These are phyloP conservation scores for Phytophthora pistaciae DNA, from an alignment of 352 stramenopile species.

Conservation along the genomic window DNA sequence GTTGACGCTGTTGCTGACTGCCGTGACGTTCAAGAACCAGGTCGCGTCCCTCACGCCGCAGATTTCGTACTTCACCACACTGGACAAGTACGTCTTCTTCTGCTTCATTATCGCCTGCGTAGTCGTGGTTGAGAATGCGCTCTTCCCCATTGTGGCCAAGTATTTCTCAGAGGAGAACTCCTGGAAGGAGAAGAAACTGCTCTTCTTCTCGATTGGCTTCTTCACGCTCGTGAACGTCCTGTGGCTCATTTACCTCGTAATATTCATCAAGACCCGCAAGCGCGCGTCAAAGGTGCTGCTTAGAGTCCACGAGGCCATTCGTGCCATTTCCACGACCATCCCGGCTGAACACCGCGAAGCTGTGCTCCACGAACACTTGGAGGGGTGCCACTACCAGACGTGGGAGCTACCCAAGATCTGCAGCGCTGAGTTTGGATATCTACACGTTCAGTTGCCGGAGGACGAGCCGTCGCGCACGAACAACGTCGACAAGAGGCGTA, in stretches of 20 bases:
- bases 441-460: constrained; percentile 41
- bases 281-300: constrained; percentile 33
- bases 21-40: constrained; percentile 72
- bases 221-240: constrained; percentile 57
- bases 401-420: constrained; percentile 35
- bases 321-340: constrained; percentile 40
- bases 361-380: constrained; percentile 35
- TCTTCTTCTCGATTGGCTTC: constrained; percentile 43
- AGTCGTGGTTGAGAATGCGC: constrained; percentile 65
- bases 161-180: constrained; percentile 19
- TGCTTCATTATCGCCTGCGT: constrained; percentile 66
- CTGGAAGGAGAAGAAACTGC: constrained; percentile 40
- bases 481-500: too few relatives aligned
- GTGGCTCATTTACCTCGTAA: constrained; percentile 35
- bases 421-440: constrained; percentile 36
- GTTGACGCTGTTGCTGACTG: constrained; percentile 65
- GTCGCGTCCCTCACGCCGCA: constrained; percentile 59
- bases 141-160: constrained; percentile 42
- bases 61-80: constrained; percentile 70
- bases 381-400: constrained; percentile 14
- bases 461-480: constrained; percentile 28
- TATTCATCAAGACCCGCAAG: constrained; percentile 40
- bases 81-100: constrained; percentile 77
- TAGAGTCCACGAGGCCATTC: constrained; percentile 48
- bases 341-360: constrained; percentile 34